These are phyloP conservation scores for Trypanosoma lewisi DNA, from an alignment of 208 protist species.

Conservation along the genomic window DNA sequence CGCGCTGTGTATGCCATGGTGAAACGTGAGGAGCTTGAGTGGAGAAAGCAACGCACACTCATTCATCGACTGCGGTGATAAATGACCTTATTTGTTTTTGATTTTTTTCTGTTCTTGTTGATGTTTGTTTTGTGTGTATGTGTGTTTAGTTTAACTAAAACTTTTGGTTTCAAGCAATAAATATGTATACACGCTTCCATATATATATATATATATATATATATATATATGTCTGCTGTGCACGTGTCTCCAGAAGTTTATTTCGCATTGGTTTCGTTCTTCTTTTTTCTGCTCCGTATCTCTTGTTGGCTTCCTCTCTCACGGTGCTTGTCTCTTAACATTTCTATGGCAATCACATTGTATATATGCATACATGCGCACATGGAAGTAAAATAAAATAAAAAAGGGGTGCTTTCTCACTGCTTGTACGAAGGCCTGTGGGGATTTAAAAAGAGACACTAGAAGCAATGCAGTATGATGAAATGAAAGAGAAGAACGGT, in stretches of 20 bases:
- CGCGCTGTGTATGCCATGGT: slow-evolving; percentile 89
- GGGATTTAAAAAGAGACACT: too few species aligned
- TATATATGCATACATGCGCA: background rate
- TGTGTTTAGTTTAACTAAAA: background rate
- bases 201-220: too few species aligned
- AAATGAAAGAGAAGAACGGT: background rate
- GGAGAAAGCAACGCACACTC: slow-evolving; percentile 86
- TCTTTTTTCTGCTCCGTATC: slow-evolving; percentile 4
- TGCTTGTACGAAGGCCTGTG: too few species aligned
- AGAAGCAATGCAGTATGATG: too few species aligned
- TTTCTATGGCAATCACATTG: too few species aligned
- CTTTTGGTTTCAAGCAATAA: too few species aligned
- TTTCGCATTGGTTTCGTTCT: slow-evolving; percentile 9
- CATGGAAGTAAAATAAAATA: background rate
- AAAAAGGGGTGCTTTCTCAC: too few species aligned
- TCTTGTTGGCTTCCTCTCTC: background rate
- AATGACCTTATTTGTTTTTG: slow-evolving; percentile 9
- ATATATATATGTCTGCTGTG: too few species aligned
- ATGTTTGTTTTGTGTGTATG: background rate
- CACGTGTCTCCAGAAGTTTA: too few species aligned
- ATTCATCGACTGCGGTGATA: slow-evolving; percentile 68
- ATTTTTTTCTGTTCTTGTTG: slow-evolving; percentile 11
- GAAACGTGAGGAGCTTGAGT: slow-evolving; percentile 84
- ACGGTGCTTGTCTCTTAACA: background rate
- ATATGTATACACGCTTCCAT: too few species aligned